A percentile compares a stretch with the other conserved stretches of the same genome.
phyloP scores from a whole-genome alignment of 805 yeast genomes.

The Zygotorulaspora danielsina region DNA sequence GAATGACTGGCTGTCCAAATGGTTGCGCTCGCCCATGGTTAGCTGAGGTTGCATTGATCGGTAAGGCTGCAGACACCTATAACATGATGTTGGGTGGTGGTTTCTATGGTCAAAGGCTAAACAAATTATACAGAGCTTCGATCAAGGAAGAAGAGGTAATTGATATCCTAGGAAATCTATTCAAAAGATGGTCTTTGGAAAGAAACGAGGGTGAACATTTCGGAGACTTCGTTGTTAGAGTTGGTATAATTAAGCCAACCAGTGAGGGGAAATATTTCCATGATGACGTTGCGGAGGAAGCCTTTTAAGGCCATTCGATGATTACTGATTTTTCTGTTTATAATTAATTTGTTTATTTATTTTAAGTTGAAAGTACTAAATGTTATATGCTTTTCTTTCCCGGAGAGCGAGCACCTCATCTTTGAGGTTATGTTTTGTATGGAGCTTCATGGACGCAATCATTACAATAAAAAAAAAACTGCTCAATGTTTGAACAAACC shows the following conservation, averaged over 20 bases:
- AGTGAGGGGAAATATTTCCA: constrained; percentile 90
- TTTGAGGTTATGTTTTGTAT: no score
- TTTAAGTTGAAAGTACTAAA: constrained; percentile 1
- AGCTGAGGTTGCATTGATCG: constrained; percentile 92
- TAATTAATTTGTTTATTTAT: constrained; percentile 2
- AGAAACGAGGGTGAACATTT: constrained; percentile 89
- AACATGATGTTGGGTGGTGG: constrained; percentile 96
- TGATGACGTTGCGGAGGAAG: constrained; percentile 84
- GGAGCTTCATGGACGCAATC: no score
- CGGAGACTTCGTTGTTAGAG: constrained; percentile 87
- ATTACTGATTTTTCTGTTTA: constrained; percentile 1
- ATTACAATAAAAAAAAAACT: no score
- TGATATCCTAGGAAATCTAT: constrained; percentile 71
- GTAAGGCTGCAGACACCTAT: constrained; percentile 91
- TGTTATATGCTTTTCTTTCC: no score
- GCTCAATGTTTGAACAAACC: no score
- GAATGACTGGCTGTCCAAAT: constrained; percentile 99
- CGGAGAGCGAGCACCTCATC: no score
- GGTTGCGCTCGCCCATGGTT: constrained; percentile 99
- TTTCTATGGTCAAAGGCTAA: constrained; percentile 85
- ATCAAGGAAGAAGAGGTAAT: constrained; percentile 87
- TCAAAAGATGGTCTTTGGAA: constrained; percentile 91
- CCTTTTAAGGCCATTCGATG: constrained; percentile 31
- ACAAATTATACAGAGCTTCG: constrained; percentile 83
- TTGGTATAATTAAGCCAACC: constrained; percentile 84